These are phyloP conservation scores for Pisolithus microcarpus DNA, from an alignment of 768 basidiomycete species.

Conservation along the genomic window DNA sequence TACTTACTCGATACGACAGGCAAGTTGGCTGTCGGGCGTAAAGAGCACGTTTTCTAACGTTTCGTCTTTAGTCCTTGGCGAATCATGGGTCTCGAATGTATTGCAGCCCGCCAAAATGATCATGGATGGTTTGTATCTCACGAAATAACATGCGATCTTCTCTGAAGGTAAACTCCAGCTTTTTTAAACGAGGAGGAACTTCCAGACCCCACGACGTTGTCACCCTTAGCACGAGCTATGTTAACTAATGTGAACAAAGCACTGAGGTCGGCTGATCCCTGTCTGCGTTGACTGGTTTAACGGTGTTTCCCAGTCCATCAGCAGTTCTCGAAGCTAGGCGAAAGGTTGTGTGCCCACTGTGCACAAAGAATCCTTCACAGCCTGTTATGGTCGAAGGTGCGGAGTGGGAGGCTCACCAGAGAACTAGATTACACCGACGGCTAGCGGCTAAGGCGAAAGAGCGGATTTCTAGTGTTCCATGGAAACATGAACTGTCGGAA, in stretches of 20 bases:
- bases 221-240: slow-evolving; percentile 46
- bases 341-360: slow-evolving; percentile 53
- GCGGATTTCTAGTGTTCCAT: background rate
- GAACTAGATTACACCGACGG: slow-evolving; percentile 50
- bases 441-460: slow-evolving; percentile 29
- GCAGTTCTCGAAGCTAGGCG: slow-evolving; percentile 48
- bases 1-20: slow-evolving; percentile 69
- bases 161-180: slow-evolving; percentile 30
- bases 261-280: slow-evolving; percentile 37
- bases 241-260: slow-evolving; percentile 39
- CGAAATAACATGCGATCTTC: background rate
- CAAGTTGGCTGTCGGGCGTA: slow-evolving; percentile 19
- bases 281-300: background rate
- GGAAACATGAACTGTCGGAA: background rate
- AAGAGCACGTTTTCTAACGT: background rate
- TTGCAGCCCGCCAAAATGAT: slow-evolving; percentile 43
- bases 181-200: slow-evolving; percentile 47
- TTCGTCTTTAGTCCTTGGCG: slow-evolving; percentile 37
- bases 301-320: slow-evolving; percentile 40
- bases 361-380: slow-evolving; percentile 47
- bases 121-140: slow-evolving; percentile 35
- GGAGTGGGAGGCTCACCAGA: slow-evolving; percentile 51
- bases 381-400: slow-evolving; percentile 56
- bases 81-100: slow-evolving; percentile 55
- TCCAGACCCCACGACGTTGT: slow-evolving; percentile 52